Conservation (phyloP, 1,139 yeast species). For the Nadsonia starkeyi-henricii region DNA sequence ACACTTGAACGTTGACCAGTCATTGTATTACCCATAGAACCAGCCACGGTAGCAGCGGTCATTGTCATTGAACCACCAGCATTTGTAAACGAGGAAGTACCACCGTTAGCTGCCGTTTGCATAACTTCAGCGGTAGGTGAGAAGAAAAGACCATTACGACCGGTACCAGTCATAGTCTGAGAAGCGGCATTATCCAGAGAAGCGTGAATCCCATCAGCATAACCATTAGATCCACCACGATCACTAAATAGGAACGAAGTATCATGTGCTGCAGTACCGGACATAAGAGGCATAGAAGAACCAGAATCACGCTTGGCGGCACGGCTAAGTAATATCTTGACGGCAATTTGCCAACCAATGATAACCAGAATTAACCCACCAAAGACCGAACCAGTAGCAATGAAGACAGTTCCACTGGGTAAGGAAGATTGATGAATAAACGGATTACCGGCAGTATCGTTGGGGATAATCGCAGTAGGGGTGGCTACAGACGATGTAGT, state of each 20-base stretch:
- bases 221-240: not conserved
- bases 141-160: conserved; percentile 35
- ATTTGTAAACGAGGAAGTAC: conserved; percentile 4
- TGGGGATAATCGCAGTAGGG: not conserved
- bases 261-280: conserved; percentile 2
- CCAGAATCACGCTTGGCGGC: conserved; percentile 13
- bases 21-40: conserved; percentile 5
- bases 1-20: conserved; percentile 16
- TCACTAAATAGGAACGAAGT: conserved; percentile 3
- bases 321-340: conserved; percentile 13
- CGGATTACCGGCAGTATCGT: conserved; percentile 43
- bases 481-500: not conserved
- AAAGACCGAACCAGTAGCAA: conserved; percentile 59
- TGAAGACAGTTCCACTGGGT: conserved; percentile 68
- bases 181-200: conserved; percentile 5
- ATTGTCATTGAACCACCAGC: conserved; percentile 7
- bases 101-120: conserved; percentile 24
- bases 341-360: conserved; percentile 22
- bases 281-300: conserved; percentile 7
- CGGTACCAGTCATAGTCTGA: conserved; percentile 3
- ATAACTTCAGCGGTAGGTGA: conserved; percentile 72
- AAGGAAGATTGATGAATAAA: conserved; percentile 36
- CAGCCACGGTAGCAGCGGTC: conserved; percentile 7
- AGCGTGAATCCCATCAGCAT: not conserved
- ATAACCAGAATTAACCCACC: conserved; percentile 40